Percentiles rank a stretch among this genome's conserved stretches.
phyloP scores from a whole-genome alignment of 129 eudicot genomes.

The Mikania micrantha region DNA sequence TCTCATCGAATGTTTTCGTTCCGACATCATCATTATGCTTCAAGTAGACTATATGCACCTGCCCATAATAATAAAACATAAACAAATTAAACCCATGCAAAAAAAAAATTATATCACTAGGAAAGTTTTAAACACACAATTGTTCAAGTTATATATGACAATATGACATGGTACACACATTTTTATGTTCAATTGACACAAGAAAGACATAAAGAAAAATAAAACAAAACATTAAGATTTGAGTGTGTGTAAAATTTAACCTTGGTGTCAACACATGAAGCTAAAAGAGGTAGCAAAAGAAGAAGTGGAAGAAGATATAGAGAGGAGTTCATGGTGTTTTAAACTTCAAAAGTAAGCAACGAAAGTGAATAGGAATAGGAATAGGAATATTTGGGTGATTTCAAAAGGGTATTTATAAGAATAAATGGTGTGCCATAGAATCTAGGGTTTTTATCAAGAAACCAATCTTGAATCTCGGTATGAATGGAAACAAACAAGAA shows the following conservation, averaged over 20 bases:
- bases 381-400: slow-evolving; percentile 8
- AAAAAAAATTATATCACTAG: too few species aligned
- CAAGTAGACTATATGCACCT: slow-evolving; percentile 84
- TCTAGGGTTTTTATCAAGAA: slow-evolving; percentile 17
- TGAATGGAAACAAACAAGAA: slow-evolving; percentile 12
- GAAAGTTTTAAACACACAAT: too few species aligned
- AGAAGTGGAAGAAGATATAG: slow-evolving; percentile 23
- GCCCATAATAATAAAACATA: slow-evolving; percentile 8
- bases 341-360: slow-evolving; percentile 13
- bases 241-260: slow-evolving; percentile 43
- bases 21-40: slow-evolving; percentile 49
- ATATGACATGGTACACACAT: not conserved
- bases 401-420: slow-evolving; percentile 20
- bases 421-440: slow-evolving; percentile 13
- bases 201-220: not conserved
- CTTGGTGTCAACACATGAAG: slow-evolving; percentile 49
- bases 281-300: slow-evolving; percentile 48
- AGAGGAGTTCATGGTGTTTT: slow-evolving; percentile 26
- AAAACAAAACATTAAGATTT: not conserved
- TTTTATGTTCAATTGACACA: not conserved
- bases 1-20: slow-evolving; percentile 50
- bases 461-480: slow-evolving; percentile 33
- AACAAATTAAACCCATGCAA: not conserved
- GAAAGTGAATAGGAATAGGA: not conserved
- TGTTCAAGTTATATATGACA: too few species aligned